Evolutionary conservation across 2,329 filamentous ascomycete genomes (phyloP), one percentile per base, ranked within the genome.

Genomic region (Westerdykella ornata): DNA sequence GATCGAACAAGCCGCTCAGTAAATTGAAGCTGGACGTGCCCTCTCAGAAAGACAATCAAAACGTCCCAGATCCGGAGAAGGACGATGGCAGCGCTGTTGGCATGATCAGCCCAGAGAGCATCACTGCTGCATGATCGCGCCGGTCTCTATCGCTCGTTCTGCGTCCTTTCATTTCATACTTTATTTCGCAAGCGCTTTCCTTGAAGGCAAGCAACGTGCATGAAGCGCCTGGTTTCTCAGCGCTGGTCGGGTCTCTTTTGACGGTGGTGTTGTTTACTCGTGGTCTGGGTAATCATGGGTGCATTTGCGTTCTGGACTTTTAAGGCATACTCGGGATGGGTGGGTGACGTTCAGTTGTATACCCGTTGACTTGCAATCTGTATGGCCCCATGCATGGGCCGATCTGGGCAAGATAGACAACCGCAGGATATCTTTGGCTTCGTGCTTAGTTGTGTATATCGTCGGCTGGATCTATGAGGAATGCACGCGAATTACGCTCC

Each of bases 31-130:
- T 74, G 26, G 66, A 72, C 40, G 67, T 72, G 56, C 68, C 69
- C 29, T 54, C 67, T 20, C 69, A 67, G 20, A 72, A 85, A 77
- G 81, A 82, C 74, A 66, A 74, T 70, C 48, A 71, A 67, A 47
- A 75, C 73, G 53, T 83, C 72, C 64, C 75, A 70, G 67, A 79
- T 54, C 82, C 75, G 47, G 80, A 81, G 60, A 82, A 77, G 42
- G 82, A 82, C 52, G 82, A 84, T 59, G 81, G 81, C 42, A 76
- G 73, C 14, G 79, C 65, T 28, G 68, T 80, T 22, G 83, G 83
- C 15, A 88, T 90, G 80, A 88, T 90, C 74, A 92, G 85, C 60
- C 87, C 87, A 3, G 82, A 90, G 68, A 88, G 85, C 63, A 80
- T 87, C 51, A 45, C 58, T 51, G 57, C 46, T 8, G 35, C 45